A percentile compares a stretch with the other conserved stretches of the same genome.
These are phyloP conservation scores for Penicillium hesseltinei DNA, from an alignment of 2,329 filamentous ascomycete species.

Conservation along the genomic window DNA sequence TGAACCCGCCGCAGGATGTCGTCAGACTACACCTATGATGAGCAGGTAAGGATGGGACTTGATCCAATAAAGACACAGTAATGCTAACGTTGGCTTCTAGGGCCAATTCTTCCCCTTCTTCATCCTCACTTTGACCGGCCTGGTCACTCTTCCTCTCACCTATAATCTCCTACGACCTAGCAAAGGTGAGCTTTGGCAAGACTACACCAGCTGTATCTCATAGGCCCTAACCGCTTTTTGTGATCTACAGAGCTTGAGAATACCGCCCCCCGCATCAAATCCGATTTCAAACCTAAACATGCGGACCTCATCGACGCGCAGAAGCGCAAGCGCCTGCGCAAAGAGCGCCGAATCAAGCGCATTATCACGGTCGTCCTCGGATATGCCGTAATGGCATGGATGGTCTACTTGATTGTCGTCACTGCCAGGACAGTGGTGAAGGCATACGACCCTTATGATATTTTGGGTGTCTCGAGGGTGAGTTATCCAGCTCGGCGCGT, in stretches of 20 bases:
- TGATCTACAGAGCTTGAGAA: slow-evolving; percentile 62
- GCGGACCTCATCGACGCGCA: slow-evolving; percentile 77
- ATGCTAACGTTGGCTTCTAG: slow-evolving; percentile 41
- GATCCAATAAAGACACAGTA: neutral
- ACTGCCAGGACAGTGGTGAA: slow-evolving; percentile 70
- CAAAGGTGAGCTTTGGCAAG: slow-evolving; percentile 52
- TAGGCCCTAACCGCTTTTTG: neutral
- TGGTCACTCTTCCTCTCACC: slow-evolving; percentile 86
- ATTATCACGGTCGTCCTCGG: slow-evolving; percentile 71
- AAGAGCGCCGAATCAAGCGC: slow-evolving; percentile 84
- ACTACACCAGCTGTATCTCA: too few species aligned
- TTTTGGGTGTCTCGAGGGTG: slow-evolving; percentile 81
- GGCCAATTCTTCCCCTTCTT: slow-evolving; percentile 99
- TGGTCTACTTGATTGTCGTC: slow-evolving; percentile 85
- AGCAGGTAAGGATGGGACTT: slow-evolving; percentile 59
- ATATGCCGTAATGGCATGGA: slow-evolving; percentile 81
- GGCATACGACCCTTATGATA: slow-evolving; percentile 96
- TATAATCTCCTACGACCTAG: slow-evolving; percentile 81
- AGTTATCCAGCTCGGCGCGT: slow-evolving; percentile 23
- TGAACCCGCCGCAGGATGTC: slow-evolving; percentile 54
- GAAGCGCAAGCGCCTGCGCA: slow-evolving; percentile 82
- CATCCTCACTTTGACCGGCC: slow-evolving; percentile 81
- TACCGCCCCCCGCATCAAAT: slow-evolving; percentile 77
- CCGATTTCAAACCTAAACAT: slow-evolving; percentile 78
- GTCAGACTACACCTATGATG: slow-evolving; percentile 98